Conservation (phyloP, 148 eudicot species). For the Chenopodium formosanum region DNA sequence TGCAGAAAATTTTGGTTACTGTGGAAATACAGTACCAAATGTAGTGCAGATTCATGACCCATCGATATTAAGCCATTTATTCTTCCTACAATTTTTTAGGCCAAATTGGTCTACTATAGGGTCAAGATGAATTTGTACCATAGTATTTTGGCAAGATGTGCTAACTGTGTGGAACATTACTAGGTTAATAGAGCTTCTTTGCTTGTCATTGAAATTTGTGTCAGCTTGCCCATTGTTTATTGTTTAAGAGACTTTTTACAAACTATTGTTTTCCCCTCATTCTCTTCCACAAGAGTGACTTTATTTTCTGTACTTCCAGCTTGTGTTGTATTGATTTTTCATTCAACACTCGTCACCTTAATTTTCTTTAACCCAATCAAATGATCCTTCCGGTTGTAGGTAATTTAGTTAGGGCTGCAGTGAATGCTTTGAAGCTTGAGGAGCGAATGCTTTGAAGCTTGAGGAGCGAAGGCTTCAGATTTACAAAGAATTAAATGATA, state of each 20-base stretch:
- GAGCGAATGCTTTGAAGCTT: slow-evolving; percentile 53
- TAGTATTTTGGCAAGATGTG: too few species aligned
- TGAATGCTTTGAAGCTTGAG: slow-evolving; percentile 73
- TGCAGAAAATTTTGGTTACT: background rate
- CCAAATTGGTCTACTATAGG: too few species aligned
- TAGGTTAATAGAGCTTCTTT: too few species aligned
- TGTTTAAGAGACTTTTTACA: background rate
- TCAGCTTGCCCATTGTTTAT: too few species aligned
- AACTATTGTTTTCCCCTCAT: background rate
- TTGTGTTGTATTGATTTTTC: background rate
- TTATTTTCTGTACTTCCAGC: background rate
- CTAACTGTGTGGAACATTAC: too few species aligned
- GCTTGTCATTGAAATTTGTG: too few species aligned
- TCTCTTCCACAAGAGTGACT: background rate
- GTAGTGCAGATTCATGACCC: too few species aligned
- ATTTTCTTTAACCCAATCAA: background rate
- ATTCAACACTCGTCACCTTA: background rate
- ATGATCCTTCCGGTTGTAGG: slow-evolving; percentile 35
- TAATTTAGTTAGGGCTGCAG: slow-evolving; percentile 51
- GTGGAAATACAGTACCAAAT: too few species aligned
- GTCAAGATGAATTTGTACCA: too few species aligned
- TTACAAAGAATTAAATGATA: slow-evolving; percentile 52
- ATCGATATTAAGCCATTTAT: too few species aligned
- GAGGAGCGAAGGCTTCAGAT: slow-evolving; percentile 61
- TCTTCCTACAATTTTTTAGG: too few species aligned